Evolutionary conservation across 768 basidiomycete species (phyloP), one percentile per base, ranked within the genome.

Genomic region (Pleurotus platypus): DNA sequence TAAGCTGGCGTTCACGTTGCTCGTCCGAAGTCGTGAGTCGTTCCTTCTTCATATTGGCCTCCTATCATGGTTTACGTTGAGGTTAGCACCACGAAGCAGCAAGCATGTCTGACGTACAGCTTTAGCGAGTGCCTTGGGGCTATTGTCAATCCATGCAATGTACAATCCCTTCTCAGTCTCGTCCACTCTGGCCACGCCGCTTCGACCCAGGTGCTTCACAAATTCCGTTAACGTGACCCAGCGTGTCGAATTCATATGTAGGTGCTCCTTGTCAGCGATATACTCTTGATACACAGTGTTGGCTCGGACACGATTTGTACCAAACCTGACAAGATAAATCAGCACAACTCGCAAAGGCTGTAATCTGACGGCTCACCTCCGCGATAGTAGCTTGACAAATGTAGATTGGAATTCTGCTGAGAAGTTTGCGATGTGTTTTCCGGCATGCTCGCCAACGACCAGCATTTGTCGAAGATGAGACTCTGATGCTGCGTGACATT

Each of bases 91-190:
- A 39, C 37, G 4, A 30, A 26, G 35, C 48, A 57, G 43, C 46
- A 30, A 16, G 16, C 42, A 37, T 15, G 57, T 37, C 42, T 37
- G 43, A 73, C 81, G 64, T 61, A 90, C 90, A 71, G 89, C 87
- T 75, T 94, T 93, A 6, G 91, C 92, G 35, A 99, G 77, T 1
- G 97, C 94, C 65, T 94, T 92, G 12, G 97, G 97, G 57, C 90
- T 91, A 71, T 82, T 98, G 71, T 99, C 97, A 55, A 99, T 91
- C 97, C 97, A 99, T 37, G 89, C 85, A 60, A 99, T 80, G 70
- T 95, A 99, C 87, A 92, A 94, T 0, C 97, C 97, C 75, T 99
- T 97, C 74, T 98, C 97, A 46, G 94, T 98, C 75, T 98, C 96
- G 67, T 98, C 97, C 24, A 97, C 97, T 61, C 91, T 84, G 4